Percentiles rank a stretch among this genome's conserved stretches.
Evolutionary conservation across 345 rosid genomes (phyloP).

Genomic region (Hibiscus mutabilis): DNA sequence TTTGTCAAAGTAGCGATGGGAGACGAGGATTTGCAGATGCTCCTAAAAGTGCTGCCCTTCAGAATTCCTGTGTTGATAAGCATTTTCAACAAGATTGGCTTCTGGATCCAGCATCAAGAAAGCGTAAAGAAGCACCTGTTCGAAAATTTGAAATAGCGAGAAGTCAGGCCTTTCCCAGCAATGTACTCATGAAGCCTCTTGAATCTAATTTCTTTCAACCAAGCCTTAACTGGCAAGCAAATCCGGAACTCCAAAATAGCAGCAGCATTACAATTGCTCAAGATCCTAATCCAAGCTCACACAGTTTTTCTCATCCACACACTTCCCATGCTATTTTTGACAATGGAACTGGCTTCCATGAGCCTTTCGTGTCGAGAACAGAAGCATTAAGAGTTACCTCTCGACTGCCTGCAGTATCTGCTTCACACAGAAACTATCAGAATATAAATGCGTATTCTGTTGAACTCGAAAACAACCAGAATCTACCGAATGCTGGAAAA

Average conservation of each 20-base stretch:
- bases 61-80: slow-evolving; percentile 12
- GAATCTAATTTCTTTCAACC: slow-evolving; percentile 30
- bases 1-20: slow-evolving; percentile 33
- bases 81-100: slow-evolving; percentile 22
- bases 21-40: slow-evolving; percentile 24
- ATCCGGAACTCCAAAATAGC: slow-evolving; percentile 20
- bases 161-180: slow-evolving; percentile 10
- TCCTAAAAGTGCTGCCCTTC: slow-evolving; percentile 11
- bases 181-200: slow-evolving; percentile 14
- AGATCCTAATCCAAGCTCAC: slow-evolving; percentile 15
- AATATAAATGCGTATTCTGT: slow-evolving; percentile 19
- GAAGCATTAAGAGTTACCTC: slow-evolving; percentile 23
- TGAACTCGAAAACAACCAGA: slow-evolving; percentile 21
- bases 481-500: slow-evolving; percentile 19
- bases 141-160: slow-evolving; percentile 19
- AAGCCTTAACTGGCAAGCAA: slow-evolving; percentile 22
- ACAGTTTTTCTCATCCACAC: slow-evolving; percentile 19
- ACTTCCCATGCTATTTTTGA: slow-evolving; percentile 18
- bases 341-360: slow-evolving; percentile 23
- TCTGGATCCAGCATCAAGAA: slow-evolving; percentile 22
- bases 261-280: slow-evolving; percentile 9
- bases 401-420: slow-evolving; percentile 14
- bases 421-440: slow-evolving; percentile 16
- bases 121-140: slow-evolving; percentile 18
- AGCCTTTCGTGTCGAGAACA: slow-evolving; percentile 18